These are phyloP conservation scores for Discostella stelligera DNA, from an alignment of 352 stramenopile genomes.

Conservation along the genomic window DNA sequence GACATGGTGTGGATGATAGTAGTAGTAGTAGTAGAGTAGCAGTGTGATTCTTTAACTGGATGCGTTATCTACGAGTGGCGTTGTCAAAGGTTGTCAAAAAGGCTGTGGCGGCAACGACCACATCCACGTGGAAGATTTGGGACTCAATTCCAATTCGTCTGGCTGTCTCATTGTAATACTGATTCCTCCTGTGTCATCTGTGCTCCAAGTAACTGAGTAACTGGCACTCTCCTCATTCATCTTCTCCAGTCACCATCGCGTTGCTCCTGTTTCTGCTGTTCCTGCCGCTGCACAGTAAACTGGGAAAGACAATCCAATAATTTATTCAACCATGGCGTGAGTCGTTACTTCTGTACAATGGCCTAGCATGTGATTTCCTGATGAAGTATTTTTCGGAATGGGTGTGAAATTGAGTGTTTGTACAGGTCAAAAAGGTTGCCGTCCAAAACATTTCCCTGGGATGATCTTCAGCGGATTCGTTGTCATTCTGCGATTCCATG, in stretches of 20 bases:
- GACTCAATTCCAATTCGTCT: neutral
- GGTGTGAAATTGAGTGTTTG: neutral
- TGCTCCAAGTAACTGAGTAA: neutral
- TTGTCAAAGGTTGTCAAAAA: no score
- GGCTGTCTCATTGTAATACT: neutral
- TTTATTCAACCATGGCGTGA: neutral
- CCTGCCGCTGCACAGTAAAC: neutral
- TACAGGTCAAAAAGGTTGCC: neutral
- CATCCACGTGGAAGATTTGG: neutral
- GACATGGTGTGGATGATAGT: slow-evolving; percentile 71
- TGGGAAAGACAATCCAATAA: neutral
- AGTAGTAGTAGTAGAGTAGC: no score
- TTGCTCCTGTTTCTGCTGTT: neutral
- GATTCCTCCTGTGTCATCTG: neutral
- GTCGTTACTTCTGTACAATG: neutral
- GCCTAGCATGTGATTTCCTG: neutral
- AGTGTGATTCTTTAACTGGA: no score
- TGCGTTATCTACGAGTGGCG: no score
- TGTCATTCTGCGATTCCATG: neutral
- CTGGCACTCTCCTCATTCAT: neutral
- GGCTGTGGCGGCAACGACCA: neutral
- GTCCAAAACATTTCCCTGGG: neutral
- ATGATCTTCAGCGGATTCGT: neutral
- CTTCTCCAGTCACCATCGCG: neutral
- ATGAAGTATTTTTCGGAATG: neutral